These are phyloP conservation scores for Micromonas pusilla DNA, from an alignment of 139 green algal genomes.

Conservation along the genomic window DNA sequence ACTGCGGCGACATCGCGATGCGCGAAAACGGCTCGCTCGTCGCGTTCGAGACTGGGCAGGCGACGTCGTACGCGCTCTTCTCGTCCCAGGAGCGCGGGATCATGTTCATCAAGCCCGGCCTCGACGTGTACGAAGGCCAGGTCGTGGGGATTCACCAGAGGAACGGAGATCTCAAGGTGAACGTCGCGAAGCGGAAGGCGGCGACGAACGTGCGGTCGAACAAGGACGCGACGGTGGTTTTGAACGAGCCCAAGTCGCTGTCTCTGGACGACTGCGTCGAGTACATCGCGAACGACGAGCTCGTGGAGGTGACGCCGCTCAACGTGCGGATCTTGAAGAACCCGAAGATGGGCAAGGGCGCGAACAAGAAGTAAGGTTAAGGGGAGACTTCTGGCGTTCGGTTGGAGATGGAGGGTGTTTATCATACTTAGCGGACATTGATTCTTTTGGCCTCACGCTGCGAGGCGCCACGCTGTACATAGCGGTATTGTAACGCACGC, in stretches of 20 bases:
- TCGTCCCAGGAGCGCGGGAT: conserved; percentile 78
- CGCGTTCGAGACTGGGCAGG: conserved; percentile 75
- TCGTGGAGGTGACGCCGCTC: conserved; percentile 85
- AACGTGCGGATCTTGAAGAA: conserved; percentile 86
- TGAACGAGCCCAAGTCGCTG: conserved; percentile 66
- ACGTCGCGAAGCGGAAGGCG: conserved; percentile 95
- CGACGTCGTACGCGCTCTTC: conserved; percentile 82
- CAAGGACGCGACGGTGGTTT: conserved; percentile 43
- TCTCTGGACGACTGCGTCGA: conserved; percentile 91
- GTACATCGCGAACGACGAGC: conserved; percentile 92
- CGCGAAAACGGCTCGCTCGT: conserved; percentile 85
- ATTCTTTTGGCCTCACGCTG: background rate
- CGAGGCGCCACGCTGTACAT: background rate
- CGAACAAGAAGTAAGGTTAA: background rate
- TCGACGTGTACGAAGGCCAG: conserved; percentile 88
- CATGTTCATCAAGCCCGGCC: conserved; percentile 78
- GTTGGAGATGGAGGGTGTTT: background rate
- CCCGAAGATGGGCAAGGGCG: conserved; percentile 40
- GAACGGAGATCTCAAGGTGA: conserved; percentile 86
- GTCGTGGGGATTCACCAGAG: conserved; percentile 93
- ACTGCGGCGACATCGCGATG: conserved; percentile 69
- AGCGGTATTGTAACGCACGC: background rate
- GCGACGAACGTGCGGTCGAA: conserved; percentile 71
- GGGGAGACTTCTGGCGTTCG: background rate
- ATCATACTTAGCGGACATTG: background rate